Base-by-base conservation (phyloP, 345 rosid genomes). In the Camelina laxa region DNA sequence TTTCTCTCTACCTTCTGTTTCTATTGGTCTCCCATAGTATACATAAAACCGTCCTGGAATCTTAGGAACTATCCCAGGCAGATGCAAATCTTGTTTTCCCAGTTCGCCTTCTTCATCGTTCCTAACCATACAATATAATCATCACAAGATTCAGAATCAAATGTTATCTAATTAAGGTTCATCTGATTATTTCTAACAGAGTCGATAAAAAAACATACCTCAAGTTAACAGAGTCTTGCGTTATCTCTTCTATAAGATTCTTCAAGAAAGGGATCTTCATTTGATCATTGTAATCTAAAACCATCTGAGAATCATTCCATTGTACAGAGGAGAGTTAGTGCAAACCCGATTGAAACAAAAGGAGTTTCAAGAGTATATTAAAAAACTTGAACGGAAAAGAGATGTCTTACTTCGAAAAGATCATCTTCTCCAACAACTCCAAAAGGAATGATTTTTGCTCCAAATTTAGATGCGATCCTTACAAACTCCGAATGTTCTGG, bases 351-450 rank as follows among this genome's bases (percentile, higher is more conserved):
- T 47, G 10, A 65, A 56, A 11, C 48, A 60, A 50, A 39, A 51
- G 1, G 22, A 10, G 50, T 7, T 10, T 38, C 19, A 38, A 13
- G 19, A 39, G 12, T 38, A 6, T 36, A 39, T 2, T 22, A 12
- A 9, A 12, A 9, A 19, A 6, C 50, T 27, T 15, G 51, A 69
- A 55, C 15, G 61, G 57, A 51, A 9, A 55, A 44, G 48, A 36
- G 45, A 41, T 41, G 47, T 75, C 83, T 83, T 83, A 89, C 95
- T 75, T 89, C 54, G 35, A 45, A 58, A n/a, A 87, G 4, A 75
- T 91, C 96, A 72, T 91, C 97, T 78, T 89, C 97, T 82, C 97
- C 97, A 24, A 89, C 88, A 4, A 68, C 65, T 1, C 89, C 89
- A 42, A 87, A 89, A 65, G 97, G 96, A 58, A 91, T 77, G 55